Base-by-base conservation (phyloP, 768 basidiomycete genomes). In the Agaricus blazei region DNA sequence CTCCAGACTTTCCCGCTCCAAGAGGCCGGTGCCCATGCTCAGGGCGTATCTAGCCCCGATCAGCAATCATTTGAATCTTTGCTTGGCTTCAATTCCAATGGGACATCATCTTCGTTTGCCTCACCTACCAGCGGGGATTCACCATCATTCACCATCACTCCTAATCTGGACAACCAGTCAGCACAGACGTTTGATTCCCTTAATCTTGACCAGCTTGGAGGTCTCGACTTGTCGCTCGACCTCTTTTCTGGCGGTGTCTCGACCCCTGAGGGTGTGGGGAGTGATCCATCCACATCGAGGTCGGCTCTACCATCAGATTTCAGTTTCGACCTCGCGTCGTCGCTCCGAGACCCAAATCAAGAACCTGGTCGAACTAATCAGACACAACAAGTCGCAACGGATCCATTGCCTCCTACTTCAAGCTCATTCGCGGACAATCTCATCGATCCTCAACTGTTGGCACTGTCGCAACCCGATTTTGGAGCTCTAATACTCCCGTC, bases 1-100 rank as follows among this genome's bases (percentile, higher is more conserved):
- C 67, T 82, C n/a, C 72, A 79, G 42, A 65, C 72, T 2, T 76
- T 80, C 49, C 71, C 78, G 6, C 62, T 72, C 27, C 64, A 68
- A 15, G 63, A 67, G 15, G 69, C 69, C 42, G 70, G 63, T 6
- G 34, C 34, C 15, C 9, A 14, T 28, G 4, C 43, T 15, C 26
- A 11, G 2, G 28, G 14, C 9, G 12, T 26, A 9, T 41, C 47
- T 23, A 14, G 58, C 14, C 15, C 38, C 31, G 49, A 51, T 26
- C 44, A 52, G 11, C 14, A 15, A 4, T 28, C 34, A 2, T 31
- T 50, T 3, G 54, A 46, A 14, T 38, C 45, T 34, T 26, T 54
- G 26, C 36, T 50, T 44, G 54, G 48, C 14, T 23, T 50, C 58
- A 59, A 48, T 58, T 54, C 51, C 50, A 36, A 54, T 41, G 60